Conservation (phyloP, 257 asterid genomes). For the Jasminum sambac region DNA sequence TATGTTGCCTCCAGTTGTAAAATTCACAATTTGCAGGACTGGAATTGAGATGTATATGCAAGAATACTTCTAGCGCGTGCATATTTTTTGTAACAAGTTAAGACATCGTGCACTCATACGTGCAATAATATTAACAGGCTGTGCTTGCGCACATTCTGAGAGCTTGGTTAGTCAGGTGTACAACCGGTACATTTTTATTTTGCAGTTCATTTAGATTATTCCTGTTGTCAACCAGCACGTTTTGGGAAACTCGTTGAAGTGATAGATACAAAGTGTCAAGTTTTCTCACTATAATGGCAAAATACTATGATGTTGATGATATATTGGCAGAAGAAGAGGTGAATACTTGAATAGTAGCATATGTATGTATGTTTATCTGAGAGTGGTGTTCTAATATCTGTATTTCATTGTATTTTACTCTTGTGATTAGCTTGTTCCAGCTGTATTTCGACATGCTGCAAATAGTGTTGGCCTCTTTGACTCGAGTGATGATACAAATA, state of each 20-base stretch:
- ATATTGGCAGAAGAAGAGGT: slow-evolving; percentile 94
- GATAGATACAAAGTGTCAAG: slow-evolving; percentile 1
- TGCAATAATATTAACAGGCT: neutral
- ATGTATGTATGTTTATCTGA: neutral
- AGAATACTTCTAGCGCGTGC: no score
- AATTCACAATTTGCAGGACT: no score
- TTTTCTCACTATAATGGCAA: slow-evolving; percentile 46
- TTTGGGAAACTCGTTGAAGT: slow-evolving; percentile 14
- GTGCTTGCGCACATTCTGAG: neutral
- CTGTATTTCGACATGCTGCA: slow-evolving; percentile 74
- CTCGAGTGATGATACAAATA: slow-evolving; percentile 70
- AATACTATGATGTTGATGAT: slow-evolving; percentile 79
- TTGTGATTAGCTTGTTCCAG: slow-evolving; percentile 54
- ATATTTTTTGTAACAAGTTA: neutral
- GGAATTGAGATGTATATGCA: no score
- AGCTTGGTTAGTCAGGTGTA: neutral
- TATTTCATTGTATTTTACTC: slow-evolving; percentile 11
- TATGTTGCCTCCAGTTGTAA: no score
- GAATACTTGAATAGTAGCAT: slow-evolving; percentile 1
- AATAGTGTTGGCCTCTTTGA: slow-evolving; percentile 76
- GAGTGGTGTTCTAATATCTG: slow-evolving; percentile 18
- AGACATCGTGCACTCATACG: neutral
- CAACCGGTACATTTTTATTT: neutral
- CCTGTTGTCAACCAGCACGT: slow-evolving; percentile 5
- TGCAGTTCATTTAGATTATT: neutral